Evolutionary conservation across 495 filamentous ascomycete genomes (phyloP), one percentile per base, ranked within the genome.

Genomic region (Penicillium maclennaniae): DNA sequence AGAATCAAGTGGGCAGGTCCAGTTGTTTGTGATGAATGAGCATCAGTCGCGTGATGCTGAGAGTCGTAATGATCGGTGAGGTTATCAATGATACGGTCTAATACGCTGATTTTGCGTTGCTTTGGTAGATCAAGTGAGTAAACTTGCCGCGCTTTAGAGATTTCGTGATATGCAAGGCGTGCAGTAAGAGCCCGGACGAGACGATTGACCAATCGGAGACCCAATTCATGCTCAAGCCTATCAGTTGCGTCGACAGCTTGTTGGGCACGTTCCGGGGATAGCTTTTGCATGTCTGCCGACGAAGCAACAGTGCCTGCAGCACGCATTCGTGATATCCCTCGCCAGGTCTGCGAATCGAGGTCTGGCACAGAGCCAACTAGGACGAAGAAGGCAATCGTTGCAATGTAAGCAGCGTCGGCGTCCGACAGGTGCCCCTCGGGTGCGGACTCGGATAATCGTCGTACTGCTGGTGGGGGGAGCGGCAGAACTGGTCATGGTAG

Each of bases 221-320:
- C 82, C 36, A 81, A 69, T 40, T 86, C 83, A 58, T 87, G 72
- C 51, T 87, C 84, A 2, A 87, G 69, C n/a, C 70, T 70, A 54
- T 87, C 78, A 2, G 77, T 72, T 6, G 65, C 63, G 14, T 70
- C 63, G 9, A 75, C 55, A 15, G 77, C 58, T 25, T 68, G 38
- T n/a, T 59, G 56, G 8, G 65, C 59, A 38, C 59, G 64, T 7
- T 59, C 43, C 4, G 65, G 27, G n/a, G 67, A 46, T 25, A 72
- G 58, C 45, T 71, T 72, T 19, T 62, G 62, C 56, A 74, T 67
- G 7, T 74, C 67, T n/a, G 70, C 65, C 27, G 73, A 65, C 17
- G 76, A 73, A 21, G 75, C 71, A 37, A 86, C 73, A 19, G 69
- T 71, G 6, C 83, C 83, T 23, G 71, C 68, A 38, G 77, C 72